phyloP scores from a whole-genome alignment of 2,329 filamentous ascomycete genomes.

The Fragosphaeria purpurea region DNA sequence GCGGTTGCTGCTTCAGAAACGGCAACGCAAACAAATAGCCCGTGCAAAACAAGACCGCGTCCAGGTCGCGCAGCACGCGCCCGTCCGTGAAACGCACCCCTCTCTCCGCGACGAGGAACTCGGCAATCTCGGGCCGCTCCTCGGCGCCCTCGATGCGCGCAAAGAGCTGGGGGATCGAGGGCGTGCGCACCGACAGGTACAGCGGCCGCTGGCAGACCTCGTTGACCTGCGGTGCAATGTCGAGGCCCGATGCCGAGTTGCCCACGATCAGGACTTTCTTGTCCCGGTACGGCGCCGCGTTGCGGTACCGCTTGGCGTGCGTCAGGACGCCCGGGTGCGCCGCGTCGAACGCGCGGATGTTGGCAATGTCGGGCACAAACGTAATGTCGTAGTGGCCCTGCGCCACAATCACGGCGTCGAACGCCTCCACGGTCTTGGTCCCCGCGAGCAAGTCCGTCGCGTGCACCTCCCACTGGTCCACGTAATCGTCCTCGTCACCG shows the following conservation, averaged over 20 bases:
- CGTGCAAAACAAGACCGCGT: slow-evolving; percentile 76
- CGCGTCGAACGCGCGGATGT: slow-evolving; percentile 48
- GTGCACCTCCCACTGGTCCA: slow-evolving; percentile 51
- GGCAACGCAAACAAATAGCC: slow-evolving; percentile 82
- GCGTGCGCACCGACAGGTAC: slow-evolving; percentile 52
- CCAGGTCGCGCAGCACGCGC: slow-evolving; percentile 54
- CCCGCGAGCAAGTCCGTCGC: slow-evolving; percentile 28
- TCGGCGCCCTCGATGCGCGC: slow-evolving; percentile 32
- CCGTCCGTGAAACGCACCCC: slow-evolving; percentile 58
- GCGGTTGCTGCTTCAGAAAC: slow-evolving; percentile 39
- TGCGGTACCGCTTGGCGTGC: slow-evolving; percentile 75
- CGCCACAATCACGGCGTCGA: slow-evolving; percentile 67
- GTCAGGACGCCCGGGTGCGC: slow-evolving; percentile 50
- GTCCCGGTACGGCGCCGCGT: slow-evolving; percentile 47
- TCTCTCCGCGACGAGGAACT: slow-evolving; percentile 41
- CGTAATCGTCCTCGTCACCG: slow-evolving; percentile 5
- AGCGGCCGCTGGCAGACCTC: slow-evolving; percentile 48
- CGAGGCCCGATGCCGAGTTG: slow-evolving; percentile 72
- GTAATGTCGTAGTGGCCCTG: slow-evolving; percentile 67
- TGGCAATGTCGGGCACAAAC: slow-evolving; percentile 52
- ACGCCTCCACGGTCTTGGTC: slow-evolving; percentile 30
- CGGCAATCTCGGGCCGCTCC: slow-evolving; percentile 49
- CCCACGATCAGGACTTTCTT: slow-evolving; percentile 79
- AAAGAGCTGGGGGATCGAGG: slow-evolving; percentile 34
- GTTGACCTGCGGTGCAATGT: slow-evolving; percentile 71